phyloP scores from a whole-genome alignment of 345 rosid genomes.

The Lagerstroemia speciosa region DNA sequence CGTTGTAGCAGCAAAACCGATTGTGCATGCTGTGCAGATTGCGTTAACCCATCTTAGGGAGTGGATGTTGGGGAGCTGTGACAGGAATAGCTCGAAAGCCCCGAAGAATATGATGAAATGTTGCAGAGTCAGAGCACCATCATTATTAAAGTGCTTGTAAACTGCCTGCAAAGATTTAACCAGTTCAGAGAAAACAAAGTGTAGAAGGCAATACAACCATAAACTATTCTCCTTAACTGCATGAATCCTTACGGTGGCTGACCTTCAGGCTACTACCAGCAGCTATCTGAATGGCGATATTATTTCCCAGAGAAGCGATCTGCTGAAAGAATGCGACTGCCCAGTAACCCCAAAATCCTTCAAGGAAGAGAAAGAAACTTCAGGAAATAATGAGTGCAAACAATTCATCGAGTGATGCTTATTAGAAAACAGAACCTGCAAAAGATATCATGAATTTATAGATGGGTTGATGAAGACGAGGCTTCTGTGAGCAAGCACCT shows the following conservation, averaged over 20 bases:
- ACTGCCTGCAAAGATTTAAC: constrained; percentile 23
- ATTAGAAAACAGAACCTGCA: not conserved
- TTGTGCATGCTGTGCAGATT: constrained; percentile 32
- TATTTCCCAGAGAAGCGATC: constrained; percentile 54
- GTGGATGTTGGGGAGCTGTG: constrained; percentile 44
- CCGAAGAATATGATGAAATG: constrained; percentile 42
- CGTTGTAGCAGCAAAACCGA: constrained; percentile 42
- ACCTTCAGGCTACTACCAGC: constrained; percentile 53
- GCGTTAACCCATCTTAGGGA: constrained; percentile 46
- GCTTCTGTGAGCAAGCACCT: too few species aligned
- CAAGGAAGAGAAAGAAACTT: constrained; percentile 15
- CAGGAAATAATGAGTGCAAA: not conserved
- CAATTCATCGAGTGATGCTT: not conserved
- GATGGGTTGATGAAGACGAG: too few species aligned
- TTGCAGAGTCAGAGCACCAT: constrained; percentile 33
- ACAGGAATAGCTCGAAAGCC: constrained; percentile 33
- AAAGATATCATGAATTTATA: not conserved
- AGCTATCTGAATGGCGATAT: constrained; percentile 47
- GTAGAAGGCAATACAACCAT: not conserved
- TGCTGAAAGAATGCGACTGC: constrained; percentile 43
- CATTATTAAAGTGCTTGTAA: constrained; percentile 26
- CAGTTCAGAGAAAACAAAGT: not conserved
- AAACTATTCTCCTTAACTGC: not conserved
- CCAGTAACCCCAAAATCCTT: constrained; percentile 48
- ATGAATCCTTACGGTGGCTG: constrained; percentile 1